Evolutionary conservation across 108 stramenopile species (phyloP).

Genomic region (Skeletonema tropicum): DNA sequence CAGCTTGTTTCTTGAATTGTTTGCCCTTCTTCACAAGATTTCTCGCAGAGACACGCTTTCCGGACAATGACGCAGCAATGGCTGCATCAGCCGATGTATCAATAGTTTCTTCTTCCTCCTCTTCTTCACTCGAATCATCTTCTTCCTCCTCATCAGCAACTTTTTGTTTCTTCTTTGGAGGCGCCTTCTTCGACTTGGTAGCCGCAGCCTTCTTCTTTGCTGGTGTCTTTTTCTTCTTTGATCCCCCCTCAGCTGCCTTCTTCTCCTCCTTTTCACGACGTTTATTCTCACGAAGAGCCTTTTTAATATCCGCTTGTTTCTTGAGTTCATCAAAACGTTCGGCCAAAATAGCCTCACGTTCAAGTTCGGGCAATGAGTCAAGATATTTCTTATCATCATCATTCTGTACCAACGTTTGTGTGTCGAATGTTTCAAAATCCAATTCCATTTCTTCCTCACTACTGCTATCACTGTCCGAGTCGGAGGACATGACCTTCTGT

Average conservation of each 20-base stretch:
- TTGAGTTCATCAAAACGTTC: constrained; percentile 90
- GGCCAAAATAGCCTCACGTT: constrained; percentile 87
- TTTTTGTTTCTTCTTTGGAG: constrained; percentile 57
- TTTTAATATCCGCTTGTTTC: constrained; percentile 83
- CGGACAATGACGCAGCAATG: constrained; percentile 61
- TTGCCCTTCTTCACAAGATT: constrained; percentile 77
- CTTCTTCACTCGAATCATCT: constrained; percentile 29
- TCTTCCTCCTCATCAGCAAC: constrained; percentile 46
- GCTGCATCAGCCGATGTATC: constrained; percentile 66
- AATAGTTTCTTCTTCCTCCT: constrained; percentile 32
- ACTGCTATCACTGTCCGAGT: constrained; percentile 50
- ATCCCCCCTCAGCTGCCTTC: constrained; percentile 36
- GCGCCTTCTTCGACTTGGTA: constrained; percentile 32
- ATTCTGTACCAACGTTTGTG: constrained; percentile 69
- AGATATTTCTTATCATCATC: constrained; percentile 84
- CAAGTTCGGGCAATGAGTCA: constrained; percentile 81
- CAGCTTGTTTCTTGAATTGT: constrained; percentile 78
- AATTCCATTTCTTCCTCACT: constrained; percentile 80
- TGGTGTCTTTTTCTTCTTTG: constrained; percentile 45
- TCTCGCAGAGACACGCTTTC: constrained; percentile 64
- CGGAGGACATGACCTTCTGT: constrained; percentile 47
- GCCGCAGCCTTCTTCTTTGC: constrained; percentile 27
- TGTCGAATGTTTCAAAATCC: constrained; percentile 83
- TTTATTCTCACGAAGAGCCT: constrained; percentile 69
- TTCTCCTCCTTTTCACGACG: constrained; percentile 52